Evolutionary conservation across 164 flowering plant species (phyloP).

Genomic region (Echeveria elegans): DNA sequence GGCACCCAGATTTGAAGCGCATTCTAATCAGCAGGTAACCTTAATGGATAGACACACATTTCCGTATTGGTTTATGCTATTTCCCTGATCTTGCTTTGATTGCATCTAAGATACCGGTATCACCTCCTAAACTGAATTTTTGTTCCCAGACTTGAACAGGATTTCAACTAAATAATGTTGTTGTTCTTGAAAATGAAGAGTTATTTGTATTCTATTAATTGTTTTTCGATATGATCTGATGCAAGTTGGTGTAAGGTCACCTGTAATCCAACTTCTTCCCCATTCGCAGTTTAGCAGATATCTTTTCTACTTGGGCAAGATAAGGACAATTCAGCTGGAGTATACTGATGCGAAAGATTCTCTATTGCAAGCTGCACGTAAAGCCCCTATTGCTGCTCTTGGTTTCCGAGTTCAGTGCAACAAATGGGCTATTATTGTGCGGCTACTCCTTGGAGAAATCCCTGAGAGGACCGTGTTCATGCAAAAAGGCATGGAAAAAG

Average conservation of each 20-base stretch:
- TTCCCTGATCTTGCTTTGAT: not conserved
- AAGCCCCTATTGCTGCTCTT: slow-evolving; percentile 62
- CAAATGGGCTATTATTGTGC: slow-evolving; percentile 89
- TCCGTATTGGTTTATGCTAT: not conserved
- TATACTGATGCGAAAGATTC: slow-evolving; percentile 77
- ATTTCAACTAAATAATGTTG: not conserved
- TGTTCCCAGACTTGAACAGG: no score
- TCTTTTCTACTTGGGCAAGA: slow-evolving; percentile 75
- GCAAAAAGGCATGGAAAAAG: slow-evolving; percentile 95
- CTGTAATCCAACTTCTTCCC: not conserved
- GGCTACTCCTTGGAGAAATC: slow-evolving; percentile 80
- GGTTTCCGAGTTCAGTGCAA: slow-evolving; percentile 77
- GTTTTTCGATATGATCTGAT: not conserved
- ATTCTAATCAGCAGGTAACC: slow-evolving; percentile 85
- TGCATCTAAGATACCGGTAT: not conserved
- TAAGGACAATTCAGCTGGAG: slow-evolving; percentile 68
- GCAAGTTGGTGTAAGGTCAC: not conserved
- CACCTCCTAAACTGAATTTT: no score
- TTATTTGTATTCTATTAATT: not conserved
- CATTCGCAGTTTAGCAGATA: slow-evolving; percentile 74
- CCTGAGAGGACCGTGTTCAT: slow-evolving; percentile 96
- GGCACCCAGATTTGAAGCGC: slow-evolving; percentile 97
- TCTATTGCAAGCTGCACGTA: slow-evolving; percentile 69
- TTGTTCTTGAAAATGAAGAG: not conserved
- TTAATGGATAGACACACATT: not conserved